Evolutionary conservation across 768 basidiomycete species (phyloP).

Genomic region (Amanita jacksonii): DNA sequence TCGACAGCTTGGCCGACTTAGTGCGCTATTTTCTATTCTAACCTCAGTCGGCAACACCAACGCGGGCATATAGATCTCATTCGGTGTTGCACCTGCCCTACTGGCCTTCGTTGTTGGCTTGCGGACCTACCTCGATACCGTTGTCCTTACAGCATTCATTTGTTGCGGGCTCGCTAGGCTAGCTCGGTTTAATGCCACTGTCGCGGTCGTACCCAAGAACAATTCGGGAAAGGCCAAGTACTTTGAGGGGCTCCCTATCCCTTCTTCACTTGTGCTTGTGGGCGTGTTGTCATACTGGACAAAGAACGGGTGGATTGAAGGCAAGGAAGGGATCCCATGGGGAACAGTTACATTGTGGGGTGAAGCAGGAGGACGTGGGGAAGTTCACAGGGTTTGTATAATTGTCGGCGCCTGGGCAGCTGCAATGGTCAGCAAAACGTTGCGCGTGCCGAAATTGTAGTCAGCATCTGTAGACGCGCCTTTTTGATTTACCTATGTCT

Average conservation of each 20-base stretch:
- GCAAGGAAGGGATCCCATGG: conserved; percentile 63
- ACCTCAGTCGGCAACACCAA: conserved; percentile 7
- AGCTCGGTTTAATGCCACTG: conserved; percentile 97
- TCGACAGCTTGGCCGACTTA: conserved; percentile 94
- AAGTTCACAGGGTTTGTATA: conserved; percentile 71
- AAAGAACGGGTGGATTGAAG: conserved; percentile 77
- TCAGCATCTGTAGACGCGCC: background rate
- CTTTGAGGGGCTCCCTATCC: conserved; percentile 97
- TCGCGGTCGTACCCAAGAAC: conserved; percentile 88
- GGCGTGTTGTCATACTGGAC: conserved; percentile 74
- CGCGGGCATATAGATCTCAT: conserved; percentile 64
- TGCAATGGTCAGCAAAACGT: conserved; percentile 97
- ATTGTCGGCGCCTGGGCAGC: conserved; percentile 86
- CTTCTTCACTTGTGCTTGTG: conserved; percentile 78
- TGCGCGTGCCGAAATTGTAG: conserved; percentile 73
- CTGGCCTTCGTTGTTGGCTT: conserved; percentile 87
- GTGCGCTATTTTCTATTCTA: conserved; percentile 33
- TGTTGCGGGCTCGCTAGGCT: conserved; percentile 95
- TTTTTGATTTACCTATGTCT: too few relatives aligned
- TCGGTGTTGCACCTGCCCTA: conserved; percentile 95
- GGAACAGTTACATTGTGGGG: conserved; percentile 75
- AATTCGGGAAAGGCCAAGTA: conserved; percentile 80
- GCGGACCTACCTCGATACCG: conserved; percentile 83
- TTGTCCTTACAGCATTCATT: conserved; percentile 81
- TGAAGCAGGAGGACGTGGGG: conserved; percentile 60